A percentile compares a stretch with the other conserved stretches of the same genome.
Evolutionary conservation across 495 filamentous ascomycete genomes (phyloP).

Genomic region (Neurospora tetraspora): DNA sequence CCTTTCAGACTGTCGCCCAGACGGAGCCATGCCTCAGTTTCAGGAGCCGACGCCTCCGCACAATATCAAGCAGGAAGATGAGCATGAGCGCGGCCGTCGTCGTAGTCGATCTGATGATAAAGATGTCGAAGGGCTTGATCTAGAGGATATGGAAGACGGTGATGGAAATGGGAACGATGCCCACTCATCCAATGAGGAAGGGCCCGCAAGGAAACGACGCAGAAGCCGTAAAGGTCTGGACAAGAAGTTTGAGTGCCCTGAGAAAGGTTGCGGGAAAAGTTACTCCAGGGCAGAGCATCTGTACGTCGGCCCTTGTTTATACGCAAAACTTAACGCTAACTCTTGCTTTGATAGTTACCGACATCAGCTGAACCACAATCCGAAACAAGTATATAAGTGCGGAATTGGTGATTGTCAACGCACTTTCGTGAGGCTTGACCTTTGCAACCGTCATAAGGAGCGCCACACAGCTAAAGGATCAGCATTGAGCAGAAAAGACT

Average conservation of each 20-base stretch:
- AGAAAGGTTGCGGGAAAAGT: slow-evolving; percentile 85
- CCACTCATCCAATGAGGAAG: slow-evolving; percentile 45
- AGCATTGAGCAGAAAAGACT: slow-evolving; percentile 85
- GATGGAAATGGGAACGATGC: slow-evolving; percentile 30
- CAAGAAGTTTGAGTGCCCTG: slow-evolving; percentile 90
- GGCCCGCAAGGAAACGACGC: slow-evolving; percentile 58
- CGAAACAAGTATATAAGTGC: slow-evolving; percentile 93
- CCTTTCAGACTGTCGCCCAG: slow-evolving; percentile 23
- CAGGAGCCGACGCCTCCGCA: slow-evolving; percentile 33
- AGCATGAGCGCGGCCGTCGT: slow-evolving; percentile 35
- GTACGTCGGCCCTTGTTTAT: slow-evolving; percentile 30
- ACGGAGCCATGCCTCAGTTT: slow-evolving; percentile 30
- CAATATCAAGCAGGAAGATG: slow-evolving; percentile 33
- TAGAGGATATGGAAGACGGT: slow-evolving; percentile 26
- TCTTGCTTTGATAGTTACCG: slow-evolving; percentile 44
- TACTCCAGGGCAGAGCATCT: slow-evolving; percentile 96
- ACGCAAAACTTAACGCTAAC: slow-evolving; percentile 10
- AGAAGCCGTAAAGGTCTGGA: slow-evolving; percentile 80
- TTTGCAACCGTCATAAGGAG: slow-evolving; percentile 88
- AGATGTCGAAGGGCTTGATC: slow-evolving; percentile 30
- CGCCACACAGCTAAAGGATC: slow-evolving; percentile 94
- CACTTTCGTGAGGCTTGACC: slow-evolving; percentile 87
- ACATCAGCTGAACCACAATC: slow-evolving; percentile 92
- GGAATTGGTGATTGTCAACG: slow-evolving; percentile 87
- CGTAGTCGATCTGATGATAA: slow-evolving; percentile 37